A percentile compares a stretch with the other conserved stretches of the same genome.
Evolutionary conservation across 495 filamentous ascomycete species (phyloP).

Genomic region (Podospora appendiculata): DNA sequence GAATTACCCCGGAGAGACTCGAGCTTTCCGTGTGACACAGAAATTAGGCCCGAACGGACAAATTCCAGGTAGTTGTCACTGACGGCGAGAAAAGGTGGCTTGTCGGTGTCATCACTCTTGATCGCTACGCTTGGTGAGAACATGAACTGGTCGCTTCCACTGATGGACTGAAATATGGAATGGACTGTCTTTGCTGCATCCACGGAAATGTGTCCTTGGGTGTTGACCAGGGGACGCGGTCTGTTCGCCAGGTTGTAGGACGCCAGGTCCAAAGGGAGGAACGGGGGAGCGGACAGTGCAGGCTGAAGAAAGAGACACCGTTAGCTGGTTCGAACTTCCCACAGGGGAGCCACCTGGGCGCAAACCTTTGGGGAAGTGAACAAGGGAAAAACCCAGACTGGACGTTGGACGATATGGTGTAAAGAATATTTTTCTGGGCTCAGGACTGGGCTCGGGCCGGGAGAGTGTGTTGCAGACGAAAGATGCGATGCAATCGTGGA

Average conservation of each 20-base stretch:
- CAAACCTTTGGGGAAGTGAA: conserved; percentile 45
- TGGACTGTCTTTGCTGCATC: conserved; percentile 48
- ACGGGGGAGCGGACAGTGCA: conserved; percentile 41
- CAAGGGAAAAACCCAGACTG: conserved; percentile 66
- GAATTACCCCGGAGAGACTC: conserved; percentile 20
- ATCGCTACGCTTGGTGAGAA: conserved; percentile 36
- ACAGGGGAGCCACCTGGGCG: background rate
- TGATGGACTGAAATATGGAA: conserved; percentile 40
- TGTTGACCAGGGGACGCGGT: conserved; percentile 48
- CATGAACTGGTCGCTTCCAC: conserved; percentile 58
- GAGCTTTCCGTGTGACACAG: conserved; percentile 36
- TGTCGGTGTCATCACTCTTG: conserved; percentile 19
- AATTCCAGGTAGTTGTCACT: conserved; percentile 66
- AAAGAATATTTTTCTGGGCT: conserved; percentile 40
- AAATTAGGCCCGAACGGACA: conserved; percentile 57
- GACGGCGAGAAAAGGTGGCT: conserved; percentile 58
- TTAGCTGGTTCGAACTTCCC: background rate
- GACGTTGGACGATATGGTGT: conserved; percentile 60
- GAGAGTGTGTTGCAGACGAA: conserved; percentile 47
- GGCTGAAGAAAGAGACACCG: conserved; percentile 19
- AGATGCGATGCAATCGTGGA: conserved; percentile 62
- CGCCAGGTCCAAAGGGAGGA: conserved; percentile 68
- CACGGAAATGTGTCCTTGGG: conserved; percentile 47
- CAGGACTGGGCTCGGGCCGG: conserved; percentile 22
- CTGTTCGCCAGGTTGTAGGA: conserved; percentile 64